A percentile compares a stretch with the other conserved stretches of the same genome.
Conservation (phyloP, 192 early-diverging fungal genomes). For the Entomortierella parvispora region DNA sequence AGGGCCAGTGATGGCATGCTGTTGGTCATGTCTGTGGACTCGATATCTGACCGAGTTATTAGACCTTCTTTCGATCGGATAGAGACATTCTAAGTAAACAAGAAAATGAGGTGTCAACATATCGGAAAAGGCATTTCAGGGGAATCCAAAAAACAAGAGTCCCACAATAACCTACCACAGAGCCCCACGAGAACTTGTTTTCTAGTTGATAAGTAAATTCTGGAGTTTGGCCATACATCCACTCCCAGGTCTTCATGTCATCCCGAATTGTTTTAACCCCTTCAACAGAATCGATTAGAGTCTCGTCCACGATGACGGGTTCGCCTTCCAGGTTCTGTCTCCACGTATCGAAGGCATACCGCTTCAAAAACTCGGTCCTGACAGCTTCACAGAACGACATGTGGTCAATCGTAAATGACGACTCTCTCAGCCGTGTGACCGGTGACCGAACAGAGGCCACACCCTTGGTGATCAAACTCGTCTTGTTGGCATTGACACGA, state of each 20-base stretch:
- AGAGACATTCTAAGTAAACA: slow-evolving; percentile 14
- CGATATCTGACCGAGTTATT: slow-evolving; percentile 23
- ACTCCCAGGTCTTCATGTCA: slow-evolving; percentile 79
- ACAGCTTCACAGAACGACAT: slow-evolving; percentile 83
- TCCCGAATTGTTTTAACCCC: slow-evolving; percentile 43
- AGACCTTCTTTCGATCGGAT: slow-evolving; percentile 41
- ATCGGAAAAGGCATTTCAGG: background rate
- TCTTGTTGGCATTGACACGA: slow-evolving; percentile 42
- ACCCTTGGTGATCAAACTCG: slow-evolving; percentile 82
- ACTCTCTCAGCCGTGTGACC: slow-evolving; percentile 84
- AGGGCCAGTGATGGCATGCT: slow-evolving; percentile 11
- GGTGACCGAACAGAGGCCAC: slow-evolving; percentile 90
- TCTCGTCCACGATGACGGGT: slow-evolving; percentile 24
- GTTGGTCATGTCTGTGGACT: slow-evolving; percentile 4
- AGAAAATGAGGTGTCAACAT: background rate
- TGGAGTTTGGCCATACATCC: slow-evolving; percentile 94
- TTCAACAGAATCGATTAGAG: slow-evolving; percentile 20
- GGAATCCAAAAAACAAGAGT: background rate
- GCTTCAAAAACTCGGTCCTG: slow-evolving; percentile 71
- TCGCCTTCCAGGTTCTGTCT: slow-evolving; percentile 38
- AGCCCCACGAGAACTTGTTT: slow-evolving; percentile 63
- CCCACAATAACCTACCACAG: slow-evolving; percentile 53
- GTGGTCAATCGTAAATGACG: slow-evolving; percentile 87
- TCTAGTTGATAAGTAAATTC: slow-evolving; percentile 76
- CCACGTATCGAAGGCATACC: slow-evolving; percentile 56